A percentile compares a stretch with the other conserved stretches of the same genome.
These are phyloP conservation scores for Geoglossum cookeanum DNA, from an alignment of 2,329 filamentous ascomycete species.

Conservation along the genomic window DNA sequence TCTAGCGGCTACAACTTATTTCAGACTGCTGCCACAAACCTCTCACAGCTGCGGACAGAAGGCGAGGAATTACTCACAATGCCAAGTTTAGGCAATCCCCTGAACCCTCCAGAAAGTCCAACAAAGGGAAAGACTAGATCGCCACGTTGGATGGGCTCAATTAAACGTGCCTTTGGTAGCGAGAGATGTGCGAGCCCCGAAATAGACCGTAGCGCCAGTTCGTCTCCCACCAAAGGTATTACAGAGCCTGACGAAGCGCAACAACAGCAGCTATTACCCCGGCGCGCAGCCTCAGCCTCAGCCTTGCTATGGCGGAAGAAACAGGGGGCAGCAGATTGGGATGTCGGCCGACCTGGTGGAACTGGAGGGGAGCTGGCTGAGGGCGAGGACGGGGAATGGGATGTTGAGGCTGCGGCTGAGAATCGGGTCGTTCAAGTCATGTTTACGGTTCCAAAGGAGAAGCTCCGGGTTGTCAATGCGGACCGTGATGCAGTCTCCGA, in stretches of 20 bases:
- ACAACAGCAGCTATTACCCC: not conserved
- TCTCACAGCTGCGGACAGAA: constrained; percentile 3
- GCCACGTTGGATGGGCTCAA: constrained; percentile 3
- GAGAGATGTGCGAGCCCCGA: not conserved
- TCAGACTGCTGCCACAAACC: not conserved
- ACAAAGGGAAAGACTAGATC: not conserved
- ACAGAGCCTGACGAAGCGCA: not conserved
- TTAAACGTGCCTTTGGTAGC: constrained; percentile 1
- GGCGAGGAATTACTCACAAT: constrained; percentile 2
- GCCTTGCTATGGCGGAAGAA: constrained; percentile 2
- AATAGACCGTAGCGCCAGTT: not conserved
- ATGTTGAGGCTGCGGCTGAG: constrained; percentile 55
- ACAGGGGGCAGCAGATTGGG: constrained; percentile 5
- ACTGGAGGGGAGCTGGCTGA: constrained; percentile 15
- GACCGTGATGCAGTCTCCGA: constrained; percentile 20
- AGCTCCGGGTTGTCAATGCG: constrained; percentile 75
- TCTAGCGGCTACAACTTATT: not conserved
- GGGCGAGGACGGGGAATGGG: constrained; percentile 40
- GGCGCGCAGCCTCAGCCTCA: not conserved
- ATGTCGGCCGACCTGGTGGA: constrained; percentile 18
- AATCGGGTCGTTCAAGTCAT: constrained; percentile 60
- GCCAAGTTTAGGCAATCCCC: not conserved
- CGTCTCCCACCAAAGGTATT: constrained; percentile 1
- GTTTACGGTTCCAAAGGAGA: constrained; percentile 83
- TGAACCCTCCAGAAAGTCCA: not conserved